Conservation (phyloP, 2,329 filamentous ascomycete genomes). For the Phyllosticta ampelicida region DNA sequence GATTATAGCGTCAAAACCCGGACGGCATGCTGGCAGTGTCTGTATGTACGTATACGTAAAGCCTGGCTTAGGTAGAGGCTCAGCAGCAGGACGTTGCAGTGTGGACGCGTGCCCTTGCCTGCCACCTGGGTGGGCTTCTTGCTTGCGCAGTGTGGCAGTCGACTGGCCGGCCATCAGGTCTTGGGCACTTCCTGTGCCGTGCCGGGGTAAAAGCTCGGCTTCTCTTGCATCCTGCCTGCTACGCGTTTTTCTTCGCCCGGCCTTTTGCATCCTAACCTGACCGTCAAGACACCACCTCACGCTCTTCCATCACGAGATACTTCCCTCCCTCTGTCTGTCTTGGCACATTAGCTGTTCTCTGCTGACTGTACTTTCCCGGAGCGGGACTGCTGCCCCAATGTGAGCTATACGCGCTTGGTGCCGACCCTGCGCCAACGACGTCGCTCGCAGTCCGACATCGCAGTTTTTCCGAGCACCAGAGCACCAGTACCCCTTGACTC, state of each 20-base stretch:
- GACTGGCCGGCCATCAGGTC: too few species aligned
- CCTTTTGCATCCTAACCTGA: neutral
- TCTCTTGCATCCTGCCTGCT: too few species aligned
- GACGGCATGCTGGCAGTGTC: neutral
- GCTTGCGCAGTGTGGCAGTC: too few species aligned
- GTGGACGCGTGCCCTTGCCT: neutral
- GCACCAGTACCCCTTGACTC: neutral
- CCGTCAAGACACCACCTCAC: neutral
- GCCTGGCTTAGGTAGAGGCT: neutral
- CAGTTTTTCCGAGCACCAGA: neutral
- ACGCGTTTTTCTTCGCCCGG: conserved; percentile 1
- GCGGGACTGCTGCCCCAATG: conserved; percentile 6
- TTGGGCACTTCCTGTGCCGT: too few species aligned
- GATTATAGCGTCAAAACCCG: neutral
- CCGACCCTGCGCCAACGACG: conserved; percentile 5
- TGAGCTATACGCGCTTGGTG: conserved; percentile 3
- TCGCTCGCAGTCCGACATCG: conserved; percentile 3
- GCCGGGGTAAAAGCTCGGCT: too few species aligned
- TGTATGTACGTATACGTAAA: neutral
- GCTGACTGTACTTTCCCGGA: neutral
- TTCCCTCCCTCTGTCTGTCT: neutral
- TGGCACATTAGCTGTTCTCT: neutral
- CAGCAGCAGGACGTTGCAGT: neutral
- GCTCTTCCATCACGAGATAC: conserved; percentile 3
- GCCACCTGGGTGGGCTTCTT: too few species aligned